These are phyloP conservation scores for Pelargonium fulgidum DNA, from an alignment of 441 rosid genomes.

Conservation along the genomic window DNA sequence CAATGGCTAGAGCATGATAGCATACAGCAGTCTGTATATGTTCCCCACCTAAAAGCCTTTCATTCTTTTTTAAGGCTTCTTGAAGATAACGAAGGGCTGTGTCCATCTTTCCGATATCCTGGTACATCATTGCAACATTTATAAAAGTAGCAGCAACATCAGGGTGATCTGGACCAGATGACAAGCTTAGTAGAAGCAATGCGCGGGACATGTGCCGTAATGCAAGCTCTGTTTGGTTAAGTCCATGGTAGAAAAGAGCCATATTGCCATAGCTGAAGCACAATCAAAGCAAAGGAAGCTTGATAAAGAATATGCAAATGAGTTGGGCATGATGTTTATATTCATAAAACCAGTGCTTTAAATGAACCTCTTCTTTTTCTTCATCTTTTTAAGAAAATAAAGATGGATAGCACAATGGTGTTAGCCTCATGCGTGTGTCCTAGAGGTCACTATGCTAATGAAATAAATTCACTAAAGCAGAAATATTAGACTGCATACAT, in stretches of 20 bases:
- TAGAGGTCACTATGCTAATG: too few relatives aligned
- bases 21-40: conserved; percentile 99
- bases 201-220: conserved; percentile 95
- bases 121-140: conserved; percentile 99
- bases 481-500: too few relatives aligned
- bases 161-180: conserved; percentile 97
- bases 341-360: too few relatives aligned
- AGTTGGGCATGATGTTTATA: too few relatives aligned
- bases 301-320: not conserved
- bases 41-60: conserved; percentile 86
- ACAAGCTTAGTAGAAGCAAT: conserved; percentile 77
- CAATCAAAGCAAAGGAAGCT: conserved; percentile 18
- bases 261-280: conserved; percentile 90
- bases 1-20: conserved; percentile 99
- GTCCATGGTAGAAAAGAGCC: conserved; percentile 99
- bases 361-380: too few relatives aligned
- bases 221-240: conserved; percentile 92
- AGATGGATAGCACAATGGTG: too few relatives aligned
- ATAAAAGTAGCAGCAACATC: conserved; percentile 98
- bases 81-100: conserved; percentile 97
- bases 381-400: too few relatives aligned
- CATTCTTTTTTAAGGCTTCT: conserved; percentile 96
- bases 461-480: too few relatives aligned
- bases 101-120: conserved; percentile 94
- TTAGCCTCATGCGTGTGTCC: too few relatives aligned